These are phyloP conservation scores for Coemansia sp. DNA, from an alignment of 192 early-diverging fungal genomes.

Conservation along the genomic window DNA sequence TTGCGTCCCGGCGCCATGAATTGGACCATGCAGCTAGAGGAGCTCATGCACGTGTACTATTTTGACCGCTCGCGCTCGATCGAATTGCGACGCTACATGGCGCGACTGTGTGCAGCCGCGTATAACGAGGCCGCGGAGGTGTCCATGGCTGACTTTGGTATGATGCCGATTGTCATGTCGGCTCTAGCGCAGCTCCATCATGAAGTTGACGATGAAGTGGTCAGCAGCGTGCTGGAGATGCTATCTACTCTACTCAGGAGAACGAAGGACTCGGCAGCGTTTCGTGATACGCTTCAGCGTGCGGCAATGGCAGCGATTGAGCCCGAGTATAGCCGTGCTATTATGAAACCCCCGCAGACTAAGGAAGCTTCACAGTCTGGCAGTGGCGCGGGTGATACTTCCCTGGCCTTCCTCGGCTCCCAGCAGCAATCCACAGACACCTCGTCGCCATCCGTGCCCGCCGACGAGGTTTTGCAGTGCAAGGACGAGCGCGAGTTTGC, in stretches of 20 bases:
- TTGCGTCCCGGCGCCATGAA: slow-evolving; percentile 31
- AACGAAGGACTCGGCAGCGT: slow-evolving; percentile 15
- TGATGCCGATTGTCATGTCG: slow-evolving; percentile 36
- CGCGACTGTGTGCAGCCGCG: slow-evolving; percentile 21
- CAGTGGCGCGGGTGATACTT: slow-evolving; percentile 10
- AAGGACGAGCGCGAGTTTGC: slow-evolving; percentile 22
- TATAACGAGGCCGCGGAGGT: slow-evolving; percentile 19
- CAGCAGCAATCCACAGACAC: neutral
- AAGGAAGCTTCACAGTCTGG: neutral
- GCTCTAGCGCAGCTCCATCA: slow-evolving; percentile 42
- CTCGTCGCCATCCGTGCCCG: slow-evolving; percentile 9
- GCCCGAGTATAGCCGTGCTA: slow-evolving; percentile 18
- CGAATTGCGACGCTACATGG: slow-evolving; percentile 36
- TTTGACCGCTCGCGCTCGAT: slow-evolving; percentile 48
- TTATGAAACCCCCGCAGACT: neutral
- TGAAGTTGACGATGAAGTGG: slow-evolving; percentile 37
- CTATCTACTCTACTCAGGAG: slow-evolving; percentile 21
- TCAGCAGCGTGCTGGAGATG: slow-evolving; percentile 34
- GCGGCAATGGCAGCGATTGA: slow-evolving; percentile 33
- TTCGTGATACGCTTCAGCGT: slow-evolving; percentile 16
- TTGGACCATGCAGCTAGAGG: slow-evolving; percentile 30
- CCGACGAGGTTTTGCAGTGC: neutral
- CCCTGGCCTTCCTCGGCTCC: slow-evolving; percentile 2
- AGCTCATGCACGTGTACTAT: slow-evolving; percentile 53
- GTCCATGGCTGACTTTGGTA: neutral